Evolutionary conservation across 345 rosid species (phyloP), one percentile per base, ranked within the genome.

Genomic region (Melaleuca alternifolia): DNA sequence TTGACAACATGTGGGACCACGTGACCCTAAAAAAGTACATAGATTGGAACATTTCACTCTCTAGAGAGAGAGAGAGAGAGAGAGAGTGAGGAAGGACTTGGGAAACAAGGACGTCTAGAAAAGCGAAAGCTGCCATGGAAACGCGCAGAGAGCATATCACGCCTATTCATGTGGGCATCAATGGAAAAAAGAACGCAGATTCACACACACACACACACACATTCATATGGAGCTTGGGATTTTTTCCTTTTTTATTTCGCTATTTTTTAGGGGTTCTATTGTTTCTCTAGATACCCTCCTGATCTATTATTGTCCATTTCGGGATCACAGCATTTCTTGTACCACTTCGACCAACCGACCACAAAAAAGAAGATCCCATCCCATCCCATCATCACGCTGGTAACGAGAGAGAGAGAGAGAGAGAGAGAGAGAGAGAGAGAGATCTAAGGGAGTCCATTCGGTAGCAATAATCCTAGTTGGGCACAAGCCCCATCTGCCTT

Each of bases 51-150:
- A 89, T 89, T 76, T 87, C 54, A 86, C 54, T 62, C 11, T 57
- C 77, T 52, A 51, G 46, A 86, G 50, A 84, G 62, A 76, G 51
- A 61, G 84, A 50, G 79, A 71, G 75, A 71, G 85, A 57, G 85
- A 48, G 24, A 46, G 54, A 62, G n/a, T 65, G 59, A 59, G 51
- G 82, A 75, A 57, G 21, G 76, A 12, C 51, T 54, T 44, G 44
- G n/a, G 84, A 37, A 89, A 89, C 85, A 88, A 84, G 37, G 91
- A 91, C 92, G 52, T 87, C 71, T 90, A 89, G 86, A 84, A 93
- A 90, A 93, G 91, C 82, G 85, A 93, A 93, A 89, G 94, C 94
- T 92, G 93, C 93, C 92, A 91, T 87, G 87, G 89, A 90, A 90
- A 88, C 91, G 87, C 89, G 87, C 89, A 87, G 86, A 86, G 88